Base-by-base conservation (phyloP, 2,329 filamentous ascomycete species). In the Diplodia corticola region DNA sequence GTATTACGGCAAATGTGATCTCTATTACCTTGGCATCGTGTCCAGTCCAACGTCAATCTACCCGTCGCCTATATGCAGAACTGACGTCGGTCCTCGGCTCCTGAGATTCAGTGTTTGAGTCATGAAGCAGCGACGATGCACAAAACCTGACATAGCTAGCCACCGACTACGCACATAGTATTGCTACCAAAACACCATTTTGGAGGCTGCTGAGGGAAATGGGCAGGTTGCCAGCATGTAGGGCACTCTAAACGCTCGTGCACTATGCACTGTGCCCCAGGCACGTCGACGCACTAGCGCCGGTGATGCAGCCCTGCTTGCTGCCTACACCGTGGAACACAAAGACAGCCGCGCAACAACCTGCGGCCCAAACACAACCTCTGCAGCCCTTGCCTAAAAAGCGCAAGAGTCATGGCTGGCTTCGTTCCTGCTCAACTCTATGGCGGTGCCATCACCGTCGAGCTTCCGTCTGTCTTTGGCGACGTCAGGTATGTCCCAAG, bases 371-470 rank as follows among this genome's bases (percentile, higher is more conserved):
- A 35, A 50, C 57, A 15, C 40, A 61, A 49, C 57, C 6, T 20
- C 10, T 4, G 2, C 40, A 44, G 50, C 26, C 33, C 13, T 17
- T 44, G 40, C 28, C 37, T 40, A 17, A 1, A 37, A 22, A 44
- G 12, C 12, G 33, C 22, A 13, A 6, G 15, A 67, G 87, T 85
- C 83, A 78, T 86, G 70, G 44, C 46, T 46, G 7, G 30, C 30
- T 92, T 85, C 78, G 81, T 80, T 68, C 82, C 74, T 71, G 88
- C 84, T 55, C 81, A 85, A 64, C 86, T 93, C 54, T 93, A 88
- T 75, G 91, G 90, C 75, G 90, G 89, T 75, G 90, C 90, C 68
- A 85, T 93, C 69, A 82, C 84, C 70, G 86, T 84, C 72, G 89
- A 92, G 68, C 80, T 93, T 15, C 91, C 91, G 15, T 77, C 81